A percentile compares a stretch with the other conserved stretches of the same genome.
phyloP scores from a whole-genome alignment of 1,284 basidiomycete genomes.

The Sparassis latifolia region DNA sequence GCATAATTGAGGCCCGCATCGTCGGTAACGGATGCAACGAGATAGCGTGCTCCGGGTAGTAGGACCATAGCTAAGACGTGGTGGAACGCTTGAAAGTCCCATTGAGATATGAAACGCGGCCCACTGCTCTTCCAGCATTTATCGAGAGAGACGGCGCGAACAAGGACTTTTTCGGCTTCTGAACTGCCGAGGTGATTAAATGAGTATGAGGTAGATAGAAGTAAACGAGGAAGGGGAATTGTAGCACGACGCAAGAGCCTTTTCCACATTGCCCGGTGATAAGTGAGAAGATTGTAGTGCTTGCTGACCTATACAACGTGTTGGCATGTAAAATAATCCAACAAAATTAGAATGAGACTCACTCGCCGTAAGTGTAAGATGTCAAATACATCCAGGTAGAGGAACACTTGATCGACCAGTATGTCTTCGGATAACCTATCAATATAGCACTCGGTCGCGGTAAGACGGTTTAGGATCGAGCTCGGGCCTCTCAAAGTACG shows the following conservation, averaged over 20 bases:
- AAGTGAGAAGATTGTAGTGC: conserved; percentile 27
- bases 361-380: conserved; percentile 16
- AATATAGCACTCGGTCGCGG: conserved; percentile 4
- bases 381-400: conserved; percentile 12
- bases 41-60: conserved; percentile 64
- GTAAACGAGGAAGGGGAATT: conserved; percentile 55
- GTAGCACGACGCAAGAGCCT: conserved; percentile 46
- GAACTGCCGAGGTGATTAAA: conserved; percentile 37
- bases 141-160: conserved; percentile 53
- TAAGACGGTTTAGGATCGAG: not conserved
- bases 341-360: not conserved
- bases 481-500: not conserved
- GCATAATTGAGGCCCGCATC: conserved; percentile 35
- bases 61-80: conserved; percentile 52
- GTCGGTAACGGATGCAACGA: conserved; percentile 55
- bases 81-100: conserved; percentile 34
- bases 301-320: not conserved
- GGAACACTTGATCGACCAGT: conserved; percentile 12
- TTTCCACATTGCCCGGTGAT: conserved; percentile 66
- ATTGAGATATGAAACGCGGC: conserved; percentile 19
- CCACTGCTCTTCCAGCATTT: conserved; percentile 21
- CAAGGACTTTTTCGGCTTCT: conserved; percentile 59
- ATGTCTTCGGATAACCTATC: conserved; percentile 15
- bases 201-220: conserved; percentile 48
- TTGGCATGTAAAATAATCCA: not conserved